A percentile compares a stretch with the other conserved stretches of the same genome.
Evolutionary conservation across 306 rosid genomes (phyloP).

Genomic region (Lupinus albus): DNA sequence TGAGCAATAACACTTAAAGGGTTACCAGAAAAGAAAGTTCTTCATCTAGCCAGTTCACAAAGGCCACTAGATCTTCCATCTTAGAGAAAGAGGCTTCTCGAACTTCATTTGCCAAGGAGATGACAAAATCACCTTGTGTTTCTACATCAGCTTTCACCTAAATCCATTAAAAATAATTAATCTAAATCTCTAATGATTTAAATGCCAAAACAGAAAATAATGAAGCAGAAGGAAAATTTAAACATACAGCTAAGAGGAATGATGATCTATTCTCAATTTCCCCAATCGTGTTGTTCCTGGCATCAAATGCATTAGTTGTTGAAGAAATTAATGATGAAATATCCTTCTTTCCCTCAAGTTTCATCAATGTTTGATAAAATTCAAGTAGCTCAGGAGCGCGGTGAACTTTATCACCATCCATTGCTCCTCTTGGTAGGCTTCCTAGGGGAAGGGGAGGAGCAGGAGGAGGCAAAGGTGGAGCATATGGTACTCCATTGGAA

Average conservation of each 20-base stretch:
- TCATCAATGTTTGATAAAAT: slow-evolving; percentile 84
- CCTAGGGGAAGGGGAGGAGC: slow-evolving; percentile 73
- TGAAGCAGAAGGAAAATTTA: slow-evolving; percentile 9
- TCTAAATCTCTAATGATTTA: slow-evolving; percentile 16
- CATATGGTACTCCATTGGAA: slow-evolving; percentile 52
- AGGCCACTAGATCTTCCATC: slow-evolving; percentile 74
- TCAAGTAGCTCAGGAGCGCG: slow-evolving; percentile 81
- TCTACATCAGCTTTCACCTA: slow-evolving; percentile 80
- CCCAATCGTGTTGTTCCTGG: slow-evolving; percentile 80
- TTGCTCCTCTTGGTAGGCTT: slow-evolving; percentile 60
- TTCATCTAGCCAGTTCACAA: slow-evolving; percentile 90
- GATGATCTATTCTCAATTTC: slow-evolving; percentile 83
- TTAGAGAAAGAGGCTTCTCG: slow-evolving; percentile 75
- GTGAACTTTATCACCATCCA: slow-evolving; percentile 64
- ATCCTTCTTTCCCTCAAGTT: slow-evolving; percentile 83
- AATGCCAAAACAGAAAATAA: slow-evolving; percentile 20
- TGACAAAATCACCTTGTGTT: slow-evolving; percentile 80
- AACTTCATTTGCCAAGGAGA: slow-evolving; percentile 83
- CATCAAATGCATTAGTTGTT: slow-evolving; percentile 64
- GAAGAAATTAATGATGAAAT: slow-evolving; percentile 61
- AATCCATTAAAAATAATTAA: slow-evolving; percentile 3
- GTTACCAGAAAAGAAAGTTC: slow-evolving; percentile 58
- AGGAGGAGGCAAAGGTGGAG: slow-evolving; percentile 50
- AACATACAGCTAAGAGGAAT: slow-evolving; percentile 75
- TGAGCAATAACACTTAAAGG: slow-evolving; percentile 16